Conservation (phyloP, 2,329 filamentous ascomycete species). For the Fonsecaea pugnacius region DNA sequence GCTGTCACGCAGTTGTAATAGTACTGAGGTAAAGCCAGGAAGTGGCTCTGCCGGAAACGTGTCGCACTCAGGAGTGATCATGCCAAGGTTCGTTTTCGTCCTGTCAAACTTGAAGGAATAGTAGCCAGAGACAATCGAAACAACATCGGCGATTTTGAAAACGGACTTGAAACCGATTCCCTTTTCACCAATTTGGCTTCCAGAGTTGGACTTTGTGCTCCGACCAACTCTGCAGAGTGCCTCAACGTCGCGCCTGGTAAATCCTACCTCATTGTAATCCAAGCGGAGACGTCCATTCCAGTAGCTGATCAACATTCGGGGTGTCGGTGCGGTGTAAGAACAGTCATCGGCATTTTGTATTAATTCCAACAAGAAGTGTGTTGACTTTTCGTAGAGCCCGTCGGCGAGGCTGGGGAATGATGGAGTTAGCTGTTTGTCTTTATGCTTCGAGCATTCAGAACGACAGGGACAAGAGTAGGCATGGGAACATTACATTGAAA, state of each 20-base stretch:
- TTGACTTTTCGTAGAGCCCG: background rate
- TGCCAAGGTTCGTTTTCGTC: background rate
- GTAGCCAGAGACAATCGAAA: background rate
- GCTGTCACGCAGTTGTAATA: background rate
- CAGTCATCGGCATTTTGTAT: background rate
- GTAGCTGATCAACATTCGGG: background rate
- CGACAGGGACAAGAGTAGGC: background rate
- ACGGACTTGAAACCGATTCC: background rate
- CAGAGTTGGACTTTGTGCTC: background rate
- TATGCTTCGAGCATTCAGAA: background rate
- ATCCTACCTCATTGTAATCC: background rate
- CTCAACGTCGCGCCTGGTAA: background rate
- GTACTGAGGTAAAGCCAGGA: background rate
- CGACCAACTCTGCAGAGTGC: background rate
- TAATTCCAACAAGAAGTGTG: background rate
- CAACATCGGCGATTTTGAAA: background rate
- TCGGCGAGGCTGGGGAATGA: background rate
- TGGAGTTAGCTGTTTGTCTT: background rate
- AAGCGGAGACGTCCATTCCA: background rate
- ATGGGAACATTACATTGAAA: background rate
- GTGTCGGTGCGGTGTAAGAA: background rate
- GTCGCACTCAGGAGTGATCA: background rate
- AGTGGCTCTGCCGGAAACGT: background rate
- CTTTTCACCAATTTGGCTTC: background rate
- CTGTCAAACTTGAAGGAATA: background rate